A percentile compares a stretch with the other conserved stretches of the same genome.
These are phyloP conservation scores for Strigomonas galati DNA, from an alignment of 208 protist species.

Conservation along the genomic window DNA sequence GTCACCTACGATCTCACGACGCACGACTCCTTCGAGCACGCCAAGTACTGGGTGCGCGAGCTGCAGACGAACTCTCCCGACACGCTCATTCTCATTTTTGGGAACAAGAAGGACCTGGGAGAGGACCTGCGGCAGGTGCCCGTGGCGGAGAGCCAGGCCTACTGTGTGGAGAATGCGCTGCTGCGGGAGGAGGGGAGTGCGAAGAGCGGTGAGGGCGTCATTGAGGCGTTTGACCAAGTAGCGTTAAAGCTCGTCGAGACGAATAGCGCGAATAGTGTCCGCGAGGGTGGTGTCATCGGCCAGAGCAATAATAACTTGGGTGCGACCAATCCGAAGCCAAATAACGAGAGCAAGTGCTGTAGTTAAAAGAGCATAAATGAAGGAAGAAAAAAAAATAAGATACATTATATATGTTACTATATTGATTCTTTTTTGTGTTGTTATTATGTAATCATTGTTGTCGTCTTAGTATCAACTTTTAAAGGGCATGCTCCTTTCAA, in stretches of 20 bases:
- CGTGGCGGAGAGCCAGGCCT: constrained; percentile 45
- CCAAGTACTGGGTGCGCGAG: constrained; percentile 96
- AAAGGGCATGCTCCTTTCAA: too few relatives aligned
- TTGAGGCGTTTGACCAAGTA: constrained; percentile 59
- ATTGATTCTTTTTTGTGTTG: too few relatives aligned
- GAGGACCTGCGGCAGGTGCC: constrained; percentile 33
- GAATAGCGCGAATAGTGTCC: constrained; percentile 61
- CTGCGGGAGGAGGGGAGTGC: constrained; percentile 75
- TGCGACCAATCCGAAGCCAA: too few relatives aligned
- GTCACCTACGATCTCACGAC: constrained; percentile 97
- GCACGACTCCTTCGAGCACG: constrained; percentile 91
- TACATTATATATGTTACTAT: too few relatives aligned
- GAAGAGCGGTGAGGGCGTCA: constrained; percentile 62
- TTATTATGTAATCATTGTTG: too few relatives aligned
- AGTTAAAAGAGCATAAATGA: too few relatives aligned
- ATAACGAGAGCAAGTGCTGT: too few relatives aligned
- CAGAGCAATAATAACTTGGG: too few relatives aligned
- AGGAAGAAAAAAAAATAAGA: too few relatives aligned
- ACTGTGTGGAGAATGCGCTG: constrained; percentile 45
- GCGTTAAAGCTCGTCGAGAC: constrained; percentile 45
- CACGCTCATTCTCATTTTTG: constrained; percentile 90
- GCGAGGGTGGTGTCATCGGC: constrained; percentile 60
- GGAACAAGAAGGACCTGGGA: constrained; percentile 95
- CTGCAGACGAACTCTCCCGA: constrained; percentile 87
- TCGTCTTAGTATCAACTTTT: too few relatives aligned